These are phyloP conservation scores for Beauveria medogensis DNA, from an alignment of 2,329 filamentous ascomycete species.

Conservation along the genomic window DNA sequence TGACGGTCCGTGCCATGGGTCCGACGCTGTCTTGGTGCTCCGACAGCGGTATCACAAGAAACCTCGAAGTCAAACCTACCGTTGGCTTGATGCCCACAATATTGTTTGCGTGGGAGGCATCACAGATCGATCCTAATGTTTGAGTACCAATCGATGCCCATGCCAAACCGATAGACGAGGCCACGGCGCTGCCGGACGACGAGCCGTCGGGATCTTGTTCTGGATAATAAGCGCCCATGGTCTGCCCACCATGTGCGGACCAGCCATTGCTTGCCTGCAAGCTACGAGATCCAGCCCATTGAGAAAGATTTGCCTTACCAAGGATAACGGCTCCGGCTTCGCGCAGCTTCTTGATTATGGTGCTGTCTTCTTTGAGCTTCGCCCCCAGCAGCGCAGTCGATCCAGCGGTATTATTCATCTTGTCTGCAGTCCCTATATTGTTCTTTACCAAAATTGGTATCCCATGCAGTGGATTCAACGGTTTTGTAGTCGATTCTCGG, in stretches of 20 bases:
- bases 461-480: conserved; percentile 47
- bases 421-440: conserved; percentile 55
- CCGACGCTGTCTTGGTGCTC: conserved; percentile 59
- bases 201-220: conserved; percentile 54
- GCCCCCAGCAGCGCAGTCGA: conserved; percentile 56
- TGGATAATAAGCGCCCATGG: conserved; percentile 51
- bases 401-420: conserved; percentile 55
- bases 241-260: conserved; percentile 57
- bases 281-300: conserved; percentile 58
- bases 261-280: conserved; percentile 53
- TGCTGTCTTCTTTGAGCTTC: conserved; percentile 47
- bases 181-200: conserved; percentile 55
- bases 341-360: conserved; percentile 51
- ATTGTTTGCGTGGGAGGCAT: conserved; percentile 46
- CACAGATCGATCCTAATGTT: conserved; percentile 56
- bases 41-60: conserved; percentile 58
- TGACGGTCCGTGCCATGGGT: conserved; percentile 54
- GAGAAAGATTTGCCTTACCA: conserved; percentile 56
- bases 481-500: conserved; percentile 13
- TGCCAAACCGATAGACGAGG: conserved; percentile 52
- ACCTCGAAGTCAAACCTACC: conserved; percentile 54
- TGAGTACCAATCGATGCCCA: conserved; percentile 36
- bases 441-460: conserved; percentile 60
- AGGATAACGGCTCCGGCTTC: conserved; percentile 55
- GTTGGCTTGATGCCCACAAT: conserved; percentile 63